Conservation (phyloP, 768 basidiomycete genomes). For the Tricholoma flavovirens region DNA sequence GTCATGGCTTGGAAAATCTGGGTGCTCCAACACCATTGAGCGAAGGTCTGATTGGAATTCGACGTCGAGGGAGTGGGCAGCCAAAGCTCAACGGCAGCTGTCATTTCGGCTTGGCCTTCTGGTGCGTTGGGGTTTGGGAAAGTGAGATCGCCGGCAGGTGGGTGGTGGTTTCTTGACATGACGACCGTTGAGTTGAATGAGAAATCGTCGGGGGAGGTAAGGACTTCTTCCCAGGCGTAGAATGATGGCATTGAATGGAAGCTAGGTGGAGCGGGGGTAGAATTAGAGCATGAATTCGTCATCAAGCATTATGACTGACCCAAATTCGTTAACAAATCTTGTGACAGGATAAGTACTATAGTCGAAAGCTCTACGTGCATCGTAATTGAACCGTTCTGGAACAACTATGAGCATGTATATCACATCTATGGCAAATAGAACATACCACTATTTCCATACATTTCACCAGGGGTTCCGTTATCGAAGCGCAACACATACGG, state of each 20-base stretch:
- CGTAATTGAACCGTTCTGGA: slow-evolving; percentile 53
- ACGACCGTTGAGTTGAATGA: slow-evolving; percentile 54
- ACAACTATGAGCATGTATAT: neutral
- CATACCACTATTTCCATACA: slow-evolving; percentile 51
- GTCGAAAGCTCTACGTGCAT: slow-evolving; percentile 46
- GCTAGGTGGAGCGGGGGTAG: slow-evolving; percentile 21
- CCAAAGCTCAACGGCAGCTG: slow-evolving; percentile 46
- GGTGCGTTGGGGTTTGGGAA: slow-evolving; percentile 53
- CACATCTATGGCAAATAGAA: neutral
- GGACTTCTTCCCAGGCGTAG: slow-evolving; percentile 55
- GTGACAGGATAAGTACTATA: slow-evolving; percentile 45
- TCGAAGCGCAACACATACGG: slow-evolving; percentile 46
- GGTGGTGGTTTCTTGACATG: slow-evolving; percentile 50
- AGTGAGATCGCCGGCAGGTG: slow-evolving; percentile 43
- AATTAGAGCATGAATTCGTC: neutral
- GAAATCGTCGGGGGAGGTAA: slow-evolving; percentile 44
- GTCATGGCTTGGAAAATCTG: slow-evolving; percentile 57
- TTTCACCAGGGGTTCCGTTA: slow-evolving; percentile 45
- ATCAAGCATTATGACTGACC: slow-evolving; percentile 25
- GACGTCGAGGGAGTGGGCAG: slow-evolving; percentile 45
- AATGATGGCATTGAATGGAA: slow-evolving; percentile 63
- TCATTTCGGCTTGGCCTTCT: slow-evolving; percentile 50
- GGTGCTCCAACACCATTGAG: slow-evolving; percentile 60
- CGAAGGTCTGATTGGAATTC: slow-evolving; percentile 51
- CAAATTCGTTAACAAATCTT: slow-evolving; percentile 57